Conservation (phyloP, 805 yeast genomes). For the Tetrapisispora pingtungensis region DNA sequence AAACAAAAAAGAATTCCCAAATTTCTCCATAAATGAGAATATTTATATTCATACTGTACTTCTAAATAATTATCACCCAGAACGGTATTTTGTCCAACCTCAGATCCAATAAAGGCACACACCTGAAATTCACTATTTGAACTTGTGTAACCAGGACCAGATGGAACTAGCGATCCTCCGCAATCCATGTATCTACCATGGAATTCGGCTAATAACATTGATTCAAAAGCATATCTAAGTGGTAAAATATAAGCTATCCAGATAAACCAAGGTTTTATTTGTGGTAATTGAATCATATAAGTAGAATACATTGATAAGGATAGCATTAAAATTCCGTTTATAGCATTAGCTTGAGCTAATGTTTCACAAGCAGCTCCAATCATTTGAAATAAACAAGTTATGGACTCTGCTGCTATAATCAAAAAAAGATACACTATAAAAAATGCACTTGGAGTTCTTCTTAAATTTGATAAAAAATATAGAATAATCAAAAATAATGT, state of each 20-base stretch:
- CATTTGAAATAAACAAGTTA: constrained; percentile 38
- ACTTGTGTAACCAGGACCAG: constrained; percentile 43
- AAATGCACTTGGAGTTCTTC: constrained; percentile 43
- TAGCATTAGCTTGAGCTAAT: constrained; percentile 45
- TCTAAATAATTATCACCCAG: constrained; percentile 50
- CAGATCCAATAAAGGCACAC: constrained; percentile 55
- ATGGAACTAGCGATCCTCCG: constrained; percentile 38
- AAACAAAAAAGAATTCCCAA: constrained; percentile 56
- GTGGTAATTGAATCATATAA: constrained; percentile 46
- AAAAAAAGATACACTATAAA: constrained; percentile 41
- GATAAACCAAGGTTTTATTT: constrained; percentile 58
- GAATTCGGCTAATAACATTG: constrained; percentile 31
- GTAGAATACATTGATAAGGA: constrained; percentile 48
- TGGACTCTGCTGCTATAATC: constrained; percentile 17
- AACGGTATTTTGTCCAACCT: constrained; percentile 42
- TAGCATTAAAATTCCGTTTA: constrained; percentile 44
- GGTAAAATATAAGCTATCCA: constrained; percentile 52
- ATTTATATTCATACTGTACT: constrained; percentile 40
- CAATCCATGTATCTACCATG: constrained; percentile 24
- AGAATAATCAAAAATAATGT: constrained; percentile 38
- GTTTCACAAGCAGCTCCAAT: constrained; percentile 42
- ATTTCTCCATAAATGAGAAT: constrained; percentile 69
- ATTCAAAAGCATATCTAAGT: constrained; percentile 45
- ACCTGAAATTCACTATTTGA: constrained; percentile 32
- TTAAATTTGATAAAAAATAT: constrained; percentile 49